These are phyloP conservation scores for Circinella minor DNA, from an alignment of 371 early-diverging fungal species.

Conservation along the genomic window DNA sequence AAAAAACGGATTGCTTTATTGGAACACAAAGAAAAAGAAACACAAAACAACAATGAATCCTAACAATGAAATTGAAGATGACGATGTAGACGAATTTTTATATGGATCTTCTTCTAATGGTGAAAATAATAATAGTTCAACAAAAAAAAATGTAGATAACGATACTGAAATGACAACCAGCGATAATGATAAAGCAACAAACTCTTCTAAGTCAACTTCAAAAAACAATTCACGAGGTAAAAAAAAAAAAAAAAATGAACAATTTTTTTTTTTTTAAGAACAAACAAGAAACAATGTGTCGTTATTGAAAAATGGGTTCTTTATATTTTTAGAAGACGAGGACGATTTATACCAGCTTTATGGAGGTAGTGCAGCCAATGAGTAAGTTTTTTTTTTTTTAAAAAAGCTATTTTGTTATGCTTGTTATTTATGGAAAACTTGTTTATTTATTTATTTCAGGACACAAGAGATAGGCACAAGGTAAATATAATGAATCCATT, in stretches of 20 bases:
- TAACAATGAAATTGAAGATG: conserved; percentile 21
- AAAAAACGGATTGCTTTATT: not conserved
- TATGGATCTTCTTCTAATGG: conserved; percentile 24
- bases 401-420: no score
- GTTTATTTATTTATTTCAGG: conserved; percentile 1
- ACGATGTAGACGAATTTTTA: conserved; percentile 38
- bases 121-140: not conserved
- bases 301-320: not conserved
- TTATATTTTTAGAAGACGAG: conserved; percentile 19
- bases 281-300: no score
- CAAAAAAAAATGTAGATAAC: not conserved
- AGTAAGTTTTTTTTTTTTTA: conserved; percentile 14
- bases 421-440: not conserved
- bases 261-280: no score
- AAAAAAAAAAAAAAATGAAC: no score
- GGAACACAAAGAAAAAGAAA: not conserved
- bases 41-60: no score
- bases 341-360: conserved; percentile 30
- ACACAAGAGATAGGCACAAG: conserved; percentile 22
- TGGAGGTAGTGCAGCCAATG: conserved; percentile 26
- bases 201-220: not conserved
- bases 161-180: not conserved
- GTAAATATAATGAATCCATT: not conserved
- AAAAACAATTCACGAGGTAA: not conserved
- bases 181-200: not conserved